These are phyloP conservation scores for Canavalia ensiformis DNA, from an alignment of 306 rosid genomes.

Conservation along the genomic window DNA sequence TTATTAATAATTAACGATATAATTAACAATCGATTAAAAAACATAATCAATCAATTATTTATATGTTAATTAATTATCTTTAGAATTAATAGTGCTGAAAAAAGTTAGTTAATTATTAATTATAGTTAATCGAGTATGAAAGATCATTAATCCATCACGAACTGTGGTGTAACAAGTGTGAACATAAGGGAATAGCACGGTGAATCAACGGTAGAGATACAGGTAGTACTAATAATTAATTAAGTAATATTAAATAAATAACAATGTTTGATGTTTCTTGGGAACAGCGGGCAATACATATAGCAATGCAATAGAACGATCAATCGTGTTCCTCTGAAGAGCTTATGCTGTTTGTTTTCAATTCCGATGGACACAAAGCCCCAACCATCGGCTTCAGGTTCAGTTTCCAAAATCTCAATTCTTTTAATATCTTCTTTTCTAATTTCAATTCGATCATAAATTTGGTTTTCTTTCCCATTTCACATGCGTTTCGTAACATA, in stretches of 20 bases:
- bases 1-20: too few relatives aligned
- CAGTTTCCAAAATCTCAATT: neutral
- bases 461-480: neutral
- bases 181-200: too few relatives aligned
- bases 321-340: neutral
- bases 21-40: too few relatives aligned
- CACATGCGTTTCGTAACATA: constrained; percentile 17
- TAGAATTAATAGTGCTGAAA: too few relatives aligned
- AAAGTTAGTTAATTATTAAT: too few relatives aligned
- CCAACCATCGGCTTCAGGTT: constrained; percentile 46
- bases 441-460: neutral
- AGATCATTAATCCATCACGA: too few relatives aligned
- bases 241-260: neutral
- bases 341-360: constrained; percentile 35
- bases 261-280: too few relatives aligned
- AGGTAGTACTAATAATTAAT: neutral
- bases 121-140: too few relatives aligned
- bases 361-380: constrained; percentile 44
- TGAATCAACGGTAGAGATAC: neutral
- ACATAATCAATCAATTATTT: too few relatives aligned
- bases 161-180: too few relatives aligned
- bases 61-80: too few relatives aligned
- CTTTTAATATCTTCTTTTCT: neutral
- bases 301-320: neutral
- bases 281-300: neutral